phyloP scores from a whole-genome alignment of 2,329 filamentous ascomycete genomes.

The Phialophora verrucosa region DNA sequence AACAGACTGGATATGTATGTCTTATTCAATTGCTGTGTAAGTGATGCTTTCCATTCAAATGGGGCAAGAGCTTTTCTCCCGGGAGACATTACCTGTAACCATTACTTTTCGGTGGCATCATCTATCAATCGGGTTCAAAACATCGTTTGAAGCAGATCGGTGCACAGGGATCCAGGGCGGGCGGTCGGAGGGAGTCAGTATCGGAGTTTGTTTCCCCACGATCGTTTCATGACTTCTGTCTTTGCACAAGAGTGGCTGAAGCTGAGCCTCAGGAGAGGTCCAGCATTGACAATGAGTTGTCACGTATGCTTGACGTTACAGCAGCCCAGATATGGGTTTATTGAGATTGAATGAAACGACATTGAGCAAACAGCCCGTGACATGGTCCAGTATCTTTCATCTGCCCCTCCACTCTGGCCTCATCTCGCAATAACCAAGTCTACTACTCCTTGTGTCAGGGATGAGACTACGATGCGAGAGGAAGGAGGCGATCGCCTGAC shows the following conservation, averaged over 20 bases:
- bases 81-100: conserved; percentile 16
- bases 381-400: not conserved
- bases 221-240: conserved; percentile 13
- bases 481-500: not conserved
- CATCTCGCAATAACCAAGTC: not conserved
- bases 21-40: conserved; percentile 29
- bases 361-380: not conserved
- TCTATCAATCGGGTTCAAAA: conserved; percentile 8
- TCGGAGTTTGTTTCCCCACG: conserved; percentile 11
- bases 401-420: not conserved
- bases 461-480: not conserved
- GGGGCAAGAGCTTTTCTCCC: not conserved
- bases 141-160: conserved; percentile 3
- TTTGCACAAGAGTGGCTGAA: not conserved
- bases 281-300: conserved; percentile 8
- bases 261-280: not conserved
- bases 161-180: conserved; percentile 1
- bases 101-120: conserved; percentile 17
- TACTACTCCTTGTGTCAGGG: not conserved
- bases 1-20: conserved; percentile 22
- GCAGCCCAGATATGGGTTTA: conserved; percentile 23
- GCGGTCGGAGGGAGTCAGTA: not conserved
- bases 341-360: not conserved
- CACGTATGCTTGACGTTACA: conserved; percentile 37
- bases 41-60: conserved; percentile 15